A percentile compares a stretch with the other conserved stretches of the same genome.
Evolutionary conservation across 805 yeast species (phyloP).

Genomic region (Ogataea ganodermae): DNA sequence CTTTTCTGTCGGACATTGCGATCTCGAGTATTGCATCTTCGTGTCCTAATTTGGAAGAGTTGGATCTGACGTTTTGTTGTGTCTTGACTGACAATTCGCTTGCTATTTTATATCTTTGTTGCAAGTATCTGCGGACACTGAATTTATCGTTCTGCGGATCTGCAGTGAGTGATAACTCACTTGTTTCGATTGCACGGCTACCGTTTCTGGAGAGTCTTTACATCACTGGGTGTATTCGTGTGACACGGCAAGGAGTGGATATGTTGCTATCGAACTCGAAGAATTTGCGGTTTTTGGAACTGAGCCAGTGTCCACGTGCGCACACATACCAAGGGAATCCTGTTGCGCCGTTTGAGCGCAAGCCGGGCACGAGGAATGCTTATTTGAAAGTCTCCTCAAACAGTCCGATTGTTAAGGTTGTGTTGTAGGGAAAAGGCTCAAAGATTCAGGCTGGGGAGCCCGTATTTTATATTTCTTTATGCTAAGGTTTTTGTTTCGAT

Average conservation of each 20-base stretch:
- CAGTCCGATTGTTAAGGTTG: conserved; percentile 59
- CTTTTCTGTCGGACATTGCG: conserved; percentile 67
- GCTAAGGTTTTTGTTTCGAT: not conserved
- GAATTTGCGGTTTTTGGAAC: conserved; percentile 53
- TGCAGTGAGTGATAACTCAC: conserved; percentile 73
- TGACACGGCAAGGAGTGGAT: conserved; percentile 77
- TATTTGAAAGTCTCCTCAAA: conserved; percentile 52
- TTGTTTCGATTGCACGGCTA: conserved; percentile 61
- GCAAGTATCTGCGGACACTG: conserved; percentile 52
- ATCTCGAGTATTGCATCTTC: conserved; percentile 62
- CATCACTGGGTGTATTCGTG: conserved; percentile 72
- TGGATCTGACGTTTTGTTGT: conserved; percentile 75
- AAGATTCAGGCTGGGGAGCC: too few species aligned
- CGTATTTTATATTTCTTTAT: not conserved
- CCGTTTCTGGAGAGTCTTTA: conserved; percentile 48
- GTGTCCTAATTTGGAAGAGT: conserved; percentile 54
- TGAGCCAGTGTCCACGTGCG: conserved; percentile 73
- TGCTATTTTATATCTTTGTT: conserved; percentile 67
- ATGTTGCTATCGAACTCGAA: conserved; percentile 58
- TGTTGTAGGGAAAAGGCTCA: conserved; percentile 37
- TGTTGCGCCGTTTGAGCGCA: conserved; percentile 54
- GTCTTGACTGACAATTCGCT: conserved; percentile 69
- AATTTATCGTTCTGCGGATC: conserved; percentile 76
- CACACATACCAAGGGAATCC: conserved; percentile 62
- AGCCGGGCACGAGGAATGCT: conserved; percentile 56